phyloP scores from a whole-genome alignment of 495 filamentous ascomycete genomes.

The Podospora pseudoanserina region DNA sequence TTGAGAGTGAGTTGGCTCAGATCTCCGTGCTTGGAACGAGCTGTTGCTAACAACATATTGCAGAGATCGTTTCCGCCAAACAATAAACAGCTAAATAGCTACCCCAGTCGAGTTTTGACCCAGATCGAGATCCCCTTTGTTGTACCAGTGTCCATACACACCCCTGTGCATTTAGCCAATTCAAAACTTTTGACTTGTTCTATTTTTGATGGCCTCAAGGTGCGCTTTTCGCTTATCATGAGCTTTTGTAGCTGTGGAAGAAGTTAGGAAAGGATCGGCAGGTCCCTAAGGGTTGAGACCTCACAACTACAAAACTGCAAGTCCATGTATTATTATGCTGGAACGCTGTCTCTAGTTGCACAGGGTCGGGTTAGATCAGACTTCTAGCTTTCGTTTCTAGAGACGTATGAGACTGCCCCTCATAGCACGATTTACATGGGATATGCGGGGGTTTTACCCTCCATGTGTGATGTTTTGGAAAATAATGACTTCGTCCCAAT shows the following conservation, averaged over 20 bases:
- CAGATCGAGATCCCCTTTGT: slow-evolving; percentile 46
- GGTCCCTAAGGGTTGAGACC: background rate
- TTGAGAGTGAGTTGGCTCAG: slow-evolving; percentile 75
- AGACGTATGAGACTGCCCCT: background rate
- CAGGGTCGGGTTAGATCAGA: too few species aligned
- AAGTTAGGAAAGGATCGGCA: background rate
- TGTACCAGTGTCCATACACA: slow-evolving; percentile 43
- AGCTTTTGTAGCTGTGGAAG: background rate
- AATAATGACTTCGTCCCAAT: background rate
- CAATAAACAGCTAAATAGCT: slow-evolving; percentile 41
- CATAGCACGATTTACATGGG: background rate
- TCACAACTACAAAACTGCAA: background rate
- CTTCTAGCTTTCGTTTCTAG: background rate
- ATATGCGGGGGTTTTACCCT: background rate
- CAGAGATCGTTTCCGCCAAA: slow-evolving; percentile 54
- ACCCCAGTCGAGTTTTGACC: slow-evolving; percentile 34
- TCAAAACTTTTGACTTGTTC: slow-evolving; percentile 23
- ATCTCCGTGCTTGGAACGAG: background rate
- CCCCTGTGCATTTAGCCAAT: slow-evolving; percentile 47
- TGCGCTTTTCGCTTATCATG: background rate
- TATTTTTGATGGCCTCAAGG: background rate
- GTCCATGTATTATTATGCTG: background rate
- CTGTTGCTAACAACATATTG: slow-evolving; percentile 25
- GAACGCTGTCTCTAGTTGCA: background rate
- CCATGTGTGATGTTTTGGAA: background rate